These are phyloP conservation scores for Colletotrichum tropicicola DNA, from an alignment of 2,329 filamentous ascomycete species.

Conservation along the genomic window DNA sequence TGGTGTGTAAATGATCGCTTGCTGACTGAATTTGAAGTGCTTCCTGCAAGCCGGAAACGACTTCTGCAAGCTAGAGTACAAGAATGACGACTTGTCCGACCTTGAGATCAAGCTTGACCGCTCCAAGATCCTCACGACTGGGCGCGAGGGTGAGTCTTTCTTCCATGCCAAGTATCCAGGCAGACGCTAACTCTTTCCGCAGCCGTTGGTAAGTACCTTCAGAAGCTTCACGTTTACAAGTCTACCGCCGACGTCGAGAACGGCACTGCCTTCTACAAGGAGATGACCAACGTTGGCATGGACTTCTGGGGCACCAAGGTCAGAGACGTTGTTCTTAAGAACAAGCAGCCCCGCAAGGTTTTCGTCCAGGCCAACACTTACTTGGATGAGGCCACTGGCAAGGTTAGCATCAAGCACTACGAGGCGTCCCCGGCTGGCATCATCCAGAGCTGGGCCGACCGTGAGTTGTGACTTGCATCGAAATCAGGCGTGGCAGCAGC, in stretches of 20 bases:
- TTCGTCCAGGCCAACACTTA: slow-evolving; percentile 95
- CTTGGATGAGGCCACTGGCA: slow-evolving; percentile 72
- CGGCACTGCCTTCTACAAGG: slow-evolving; percentile 82
- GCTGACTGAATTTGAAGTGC: slow-evolving; percentile 53
- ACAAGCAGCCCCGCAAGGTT: slow-evolving; percentile 86
- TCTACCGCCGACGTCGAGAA: slow-evolving; percentile 83
- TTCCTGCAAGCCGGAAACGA: slow-evolving; percentile 87
- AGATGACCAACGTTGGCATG: slow-evolving; percentile 82
- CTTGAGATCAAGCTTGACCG: slow-evolving; percentile 85
- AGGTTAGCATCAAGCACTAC: slow-evolving; percentile 85
- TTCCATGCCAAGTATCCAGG: background rate
- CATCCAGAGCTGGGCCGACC: slow-evolving; percentile 82
- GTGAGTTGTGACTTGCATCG: slow-evolving; percentile 42
- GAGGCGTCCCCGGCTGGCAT: slow-evolving; percentile 83
- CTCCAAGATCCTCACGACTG: slow-evolving; percentile 84
- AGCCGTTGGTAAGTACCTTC: slow-evolving; percentile 86
- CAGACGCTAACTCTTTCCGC: slow-evolving; percentile 34
- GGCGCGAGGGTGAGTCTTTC: slow-evolving; percentile 67
- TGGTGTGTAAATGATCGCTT: background rate
- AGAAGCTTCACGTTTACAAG: slow-evolving; percentile 94
- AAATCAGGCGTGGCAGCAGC: background rate
- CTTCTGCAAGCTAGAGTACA: slow-evolving; percentile 85
- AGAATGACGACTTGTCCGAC: slow-evolving; percentile 78
- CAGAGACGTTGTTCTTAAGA: slow-evolving; percentile 76
- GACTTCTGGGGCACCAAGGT: slow-evolving; percentile 87